These are phyloP conservation scores for Paraurostyla sp. DNA, from an alignment of 73 alveolate genomes.

Conservation along the genomic window DNA sequence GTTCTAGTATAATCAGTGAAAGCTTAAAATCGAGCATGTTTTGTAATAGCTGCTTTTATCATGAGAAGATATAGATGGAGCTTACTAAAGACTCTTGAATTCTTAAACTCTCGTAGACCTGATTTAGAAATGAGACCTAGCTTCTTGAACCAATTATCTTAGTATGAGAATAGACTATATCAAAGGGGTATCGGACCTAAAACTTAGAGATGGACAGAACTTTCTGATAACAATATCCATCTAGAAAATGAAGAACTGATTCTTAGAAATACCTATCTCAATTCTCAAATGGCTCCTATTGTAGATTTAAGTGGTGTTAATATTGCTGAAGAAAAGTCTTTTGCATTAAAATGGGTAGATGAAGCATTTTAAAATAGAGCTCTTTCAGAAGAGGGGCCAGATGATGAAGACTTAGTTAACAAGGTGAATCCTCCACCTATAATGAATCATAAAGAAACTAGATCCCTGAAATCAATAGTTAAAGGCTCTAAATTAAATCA, in stretches of 20 bases:
- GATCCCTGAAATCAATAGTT: constrained; percentile 16
- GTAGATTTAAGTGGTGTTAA: constrained; percentile 69
- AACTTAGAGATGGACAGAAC: constrained; percentile 78
- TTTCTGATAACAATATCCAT: constrained; percentile 62
- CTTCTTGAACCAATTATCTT: constrained; percentile 79
- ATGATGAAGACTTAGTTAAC: constrained; percentile 56
- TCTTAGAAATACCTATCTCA: constrained; percentile 73
- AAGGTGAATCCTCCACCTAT: constrained; percentile 52
- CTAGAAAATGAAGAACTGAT: constrained; percentile 82
- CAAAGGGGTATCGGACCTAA: constrained; percentile 80
- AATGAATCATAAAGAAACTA: constrained; percentile 7
- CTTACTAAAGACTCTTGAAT: constrained; percentile 84
- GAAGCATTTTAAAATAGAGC: constrained; percentile 42
- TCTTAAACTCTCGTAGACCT: constrained; percentile 85
- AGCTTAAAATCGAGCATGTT: constrained; percentile 92
- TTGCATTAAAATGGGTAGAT: constrained; percentile 75
- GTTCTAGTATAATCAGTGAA: constrained; percentile 89
- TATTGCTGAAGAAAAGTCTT: constrained; percentile 36
- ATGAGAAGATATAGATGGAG: constrained; percentile 94
- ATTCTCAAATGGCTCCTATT: constrained; percentile 76
- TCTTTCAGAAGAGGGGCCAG: constrained; percentile 50
- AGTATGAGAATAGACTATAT: constrained; percentile 71
- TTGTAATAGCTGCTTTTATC: constrained; percentile 89
- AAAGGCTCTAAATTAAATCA: constrained; percentile 48
- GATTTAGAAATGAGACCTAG: constrained; percentile 89